Percentiles rank a stretch among this genome's conserved stretches.
phyloP scores from a whole-genome alignment of 148 eudicot genomes.

The Silene uniflora region DNA sequence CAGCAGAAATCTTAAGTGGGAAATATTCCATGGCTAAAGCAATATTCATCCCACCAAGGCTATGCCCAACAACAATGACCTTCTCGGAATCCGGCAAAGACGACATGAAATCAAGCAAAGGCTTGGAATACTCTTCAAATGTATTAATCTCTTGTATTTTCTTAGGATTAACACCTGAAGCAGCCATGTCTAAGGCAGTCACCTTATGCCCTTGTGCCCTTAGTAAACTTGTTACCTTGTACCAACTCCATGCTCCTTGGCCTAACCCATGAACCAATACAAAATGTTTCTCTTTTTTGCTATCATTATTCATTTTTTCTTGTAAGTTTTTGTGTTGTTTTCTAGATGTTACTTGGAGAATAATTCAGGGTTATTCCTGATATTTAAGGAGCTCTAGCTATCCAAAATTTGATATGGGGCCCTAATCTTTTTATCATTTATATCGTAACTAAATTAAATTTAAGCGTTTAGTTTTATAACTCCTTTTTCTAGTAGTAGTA shows the following conservation, averaged over 20 bases:
- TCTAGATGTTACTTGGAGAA: too few relatives aligned
- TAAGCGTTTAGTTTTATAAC: too few relatives aligned
- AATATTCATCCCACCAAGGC: slow-evolving; percentile 30
- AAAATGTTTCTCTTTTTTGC: slow-evolving; percentile 26
- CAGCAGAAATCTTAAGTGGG: slow-evolving; percentile 22
- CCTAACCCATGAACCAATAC: slow-evolving; percentile 30
- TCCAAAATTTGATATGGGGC: too few relatives aligned
- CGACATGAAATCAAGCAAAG: slow-evolving; percentile 32
- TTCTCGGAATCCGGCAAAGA: slow-evolving; percentile 19
- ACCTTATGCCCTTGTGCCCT: slow-evolving; percentile 26
- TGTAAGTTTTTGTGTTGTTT: too few relatives aligned
- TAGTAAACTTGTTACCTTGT: slow-evolving; percentile 30
- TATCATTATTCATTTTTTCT: slow-evolving; percentile 11
- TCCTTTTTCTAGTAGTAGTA: too few relatives aligned
- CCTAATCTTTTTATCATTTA: too few relatives aligned
- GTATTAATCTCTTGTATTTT: slow-evolving; percentile 20
- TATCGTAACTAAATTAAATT: too few relatives aligned
- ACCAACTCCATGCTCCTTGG: slow-evolving; percentile 40
- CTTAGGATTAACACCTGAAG: slow-evolving; percentile 25
- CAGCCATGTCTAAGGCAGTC: slow-evolving; percentile 30
- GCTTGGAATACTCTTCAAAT: slow-evolving; percentile 27
- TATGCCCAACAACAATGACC: slow-evolving; percentile 33
- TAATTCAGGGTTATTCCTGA: too few relatives aligned
- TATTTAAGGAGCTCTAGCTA: too few relatives aligned
- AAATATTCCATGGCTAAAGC: slow-evolving; percentile 29